phyloP scores from a whole-genome alignment of 2,329 filamentous ascomycete genomes.

The Colletotrichum siamense region DNA sequence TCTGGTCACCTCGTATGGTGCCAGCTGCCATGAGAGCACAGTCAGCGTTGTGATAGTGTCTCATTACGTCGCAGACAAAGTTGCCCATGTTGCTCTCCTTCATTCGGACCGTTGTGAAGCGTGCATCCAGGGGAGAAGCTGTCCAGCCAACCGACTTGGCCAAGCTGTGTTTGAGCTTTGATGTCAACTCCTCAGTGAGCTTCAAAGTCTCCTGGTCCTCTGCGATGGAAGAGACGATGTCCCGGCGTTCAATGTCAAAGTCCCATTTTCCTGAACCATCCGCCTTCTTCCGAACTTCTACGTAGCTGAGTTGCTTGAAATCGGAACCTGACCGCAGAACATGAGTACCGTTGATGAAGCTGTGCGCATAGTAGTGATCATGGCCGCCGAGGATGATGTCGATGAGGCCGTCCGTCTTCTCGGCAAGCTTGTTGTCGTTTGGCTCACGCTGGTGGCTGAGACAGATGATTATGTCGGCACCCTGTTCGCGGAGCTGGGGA shows the following conservation, averaged over 20 bases:
- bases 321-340: slow-evolving; percentile 88
- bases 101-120: slow-evolving; percentile 81
- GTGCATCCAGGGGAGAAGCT: slow-evolving; percentile 79
- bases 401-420: slow-evolving; percentile 74
- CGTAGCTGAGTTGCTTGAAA: slow-evolving; percentile 90
- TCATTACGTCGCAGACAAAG: slow-evolving; percentile 92
- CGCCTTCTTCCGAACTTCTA: slow-evolving; percentile 72
- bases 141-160: slow-evolving; percentile 87
- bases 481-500: slow-evolving; percentile 73
- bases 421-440: slow-evolving; percentile 86
- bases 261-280: slow-evolving; percentile 68
- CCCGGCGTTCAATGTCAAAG: slow-evolving; percentile 77
- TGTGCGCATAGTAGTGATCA: slow-evolving; percentile 87
- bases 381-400: slow-evolving; percentile 90
- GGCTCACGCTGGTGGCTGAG: slow-evolving; percentile 87
- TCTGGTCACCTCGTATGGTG: slow-evolving; percentile 86
- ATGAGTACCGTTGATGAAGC: slow-evolving; percentile 78
- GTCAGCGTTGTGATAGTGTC: slow-evolving; percentile 80
- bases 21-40: slow-evolving; percentile 85
- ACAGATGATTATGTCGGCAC: slow-evolving; percentile 83
- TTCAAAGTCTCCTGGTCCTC: slow-evolving; percentile 65
- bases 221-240: slow-evolving; percentile 72
- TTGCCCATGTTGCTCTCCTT: slow-evolving; percentile 87
- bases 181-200: slow-evolving; percentile 73
- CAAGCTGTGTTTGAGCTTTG: slow-evolving; percentile 75